Conservation (phyloP, 805 yeast genomes). For the Wickerhamiella occidentalis region DNA sequence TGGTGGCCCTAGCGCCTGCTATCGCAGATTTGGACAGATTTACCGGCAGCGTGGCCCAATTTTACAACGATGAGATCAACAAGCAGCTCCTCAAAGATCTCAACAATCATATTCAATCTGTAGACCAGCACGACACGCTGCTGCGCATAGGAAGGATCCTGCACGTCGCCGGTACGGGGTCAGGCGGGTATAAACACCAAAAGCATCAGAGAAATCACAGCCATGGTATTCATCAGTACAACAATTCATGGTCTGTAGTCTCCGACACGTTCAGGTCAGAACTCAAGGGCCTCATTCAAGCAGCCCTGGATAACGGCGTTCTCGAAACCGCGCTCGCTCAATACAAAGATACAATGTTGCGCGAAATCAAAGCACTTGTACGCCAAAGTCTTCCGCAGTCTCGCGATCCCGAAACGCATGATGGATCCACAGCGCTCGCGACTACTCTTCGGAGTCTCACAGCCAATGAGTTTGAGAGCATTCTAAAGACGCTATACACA, state of each 20-base stretch:
- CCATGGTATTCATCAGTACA: slow-evolving; percentile 14
- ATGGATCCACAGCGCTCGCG: slow-evolving; percentile 23
- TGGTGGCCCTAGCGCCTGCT: slow-evolving; percentile 6
- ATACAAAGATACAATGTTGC: slow-evolving; percentile 56
- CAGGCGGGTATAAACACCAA: neutral
- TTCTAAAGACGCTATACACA: slow-evolving; percentile 50
- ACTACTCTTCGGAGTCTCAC: slow-evolving; percentile 49
- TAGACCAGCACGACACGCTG: slow-evolving; percentile 39
- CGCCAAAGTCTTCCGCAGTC: slow-evolving; percentile 45
- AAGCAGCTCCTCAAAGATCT: slow-evolving; percentile 49
- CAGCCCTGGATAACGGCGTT: slow-evolving; percentile 50
- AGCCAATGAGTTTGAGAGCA: slow-evolving; percentile 60
- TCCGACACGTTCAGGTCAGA: slow-evolving; percentile 32
- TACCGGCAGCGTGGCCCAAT: slow-evolving; percentile 37
- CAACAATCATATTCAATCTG: slow-evolving; percentile 41
- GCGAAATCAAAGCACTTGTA: slow-evolving; percentile 63
- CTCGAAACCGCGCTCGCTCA: slow-evolving; percentile 46
- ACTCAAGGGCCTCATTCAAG: slow-evolving; percentile 40
- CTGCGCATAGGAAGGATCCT: slow-evolving; percentile 33
- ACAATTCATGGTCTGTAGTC: slow-evolving; percentile 32
- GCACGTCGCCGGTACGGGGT: slow-evolving; percentile 10
- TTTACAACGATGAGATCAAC: slow-evolving; percentile 49
- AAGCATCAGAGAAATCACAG: neutral
- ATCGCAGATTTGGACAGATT: slow-evolving; percentile 1
- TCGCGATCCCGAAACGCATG: neutral